phyloP scores from a whole-genome alignment of 2,329 filamentous ascomycete species.

The Amauroascus niger region DNA sequence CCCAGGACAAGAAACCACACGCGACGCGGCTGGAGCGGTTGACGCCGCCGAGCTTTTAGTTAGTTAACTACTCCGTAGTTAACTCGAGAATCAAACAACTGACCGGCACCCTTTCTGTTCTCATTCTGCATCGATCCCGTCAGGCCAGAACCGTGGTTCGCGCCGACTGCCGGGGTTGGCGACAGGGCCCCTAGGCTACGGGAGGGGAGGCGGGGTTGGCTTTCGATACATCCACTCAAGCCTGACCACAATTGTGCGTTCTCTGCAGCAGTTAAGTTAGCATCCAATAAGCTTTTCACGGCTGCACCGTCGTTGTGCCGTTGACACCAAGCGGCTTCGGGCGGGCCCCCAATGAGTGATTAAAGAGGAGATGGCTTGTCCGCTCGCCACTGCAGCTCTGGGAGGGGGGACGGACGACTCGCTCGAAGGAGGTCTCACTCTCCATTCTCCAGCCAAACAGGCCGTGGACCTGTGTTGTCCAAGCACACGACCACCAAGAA shows the following conservation, averaged over 20 bases:
- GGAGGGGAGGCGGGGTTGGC: neutral
- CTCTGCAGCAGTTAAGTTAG: neutral
- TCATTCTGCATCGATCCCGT: neutral
- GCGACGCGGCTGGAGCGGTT: constrained; percentile 1
- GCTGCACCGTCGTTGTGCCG: neutral
- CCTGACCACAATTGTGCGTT: neutral
- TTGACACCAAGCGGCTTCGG: neutral
- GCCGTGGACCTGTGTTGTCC: no score
- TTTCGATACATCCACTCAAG: constrained; percentile 7
- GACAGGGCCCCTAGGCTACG: no score
- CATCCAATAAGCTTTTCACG: constrained; percentile 3
- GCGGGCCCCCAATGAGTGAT: neutral
- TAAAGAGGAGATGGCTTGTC: neutral
- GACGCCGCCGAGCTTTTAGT: neutral
- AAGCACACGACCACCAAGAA: no score
- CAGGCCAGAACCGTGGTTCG: constrained; percentile 3
- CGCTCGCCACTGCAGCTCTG: neutral
- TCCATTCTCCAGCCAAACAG: neutral
- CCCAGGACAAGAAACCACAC: neutral
- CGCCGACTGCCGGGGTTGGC: constrained; percentile 9
- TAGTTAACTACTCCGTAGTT: neutral
- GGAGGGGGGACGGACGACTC: no score
- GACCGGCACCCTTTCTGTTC: neutral
- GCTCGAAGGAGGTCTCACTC: neutral
- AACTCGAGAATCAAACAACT: neutral